These are phyloP conservation scores for Iris pallida DNA, from an alignment of 116 monocot genomes.

Conservation along the genomic window DNA sequence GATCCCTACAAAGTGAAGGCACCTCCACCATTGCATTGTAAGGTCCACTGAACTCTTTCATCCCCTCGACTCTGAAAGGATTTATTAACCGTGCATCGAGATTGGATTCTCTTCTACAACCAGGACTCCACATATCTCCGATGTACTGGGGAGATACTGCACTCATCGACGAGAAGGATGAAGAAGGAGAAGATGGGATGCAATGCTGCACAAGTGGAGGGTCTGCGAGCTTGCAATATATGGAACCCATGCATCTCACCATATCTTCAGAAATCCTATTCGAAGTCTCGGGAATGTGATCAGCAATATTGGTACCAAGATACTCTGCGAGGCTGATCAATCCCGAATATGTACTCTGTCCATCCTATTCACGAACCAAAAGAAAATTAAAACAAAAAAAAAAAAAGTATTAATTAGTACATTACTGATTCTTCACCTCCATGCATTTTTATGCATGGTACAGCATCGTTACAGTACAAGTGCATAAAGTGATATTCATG, in stretches of 20 bases:
- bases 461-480: background rate
- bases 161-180: constrained; percentile 84
- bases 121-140: constrained; percentile 75
- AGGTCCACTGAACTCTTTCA: constrained; percentile 84
- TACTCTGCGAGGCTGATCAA: constrained; percentile 83
- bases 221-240: constrained; percentile 69
- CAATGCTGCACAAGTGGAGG: constrained; percentile 46
- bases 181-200: constrained; percentile 50
- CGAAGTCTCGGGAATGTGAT: constrained; percentile 75
- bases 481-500: too few relatives aligned
- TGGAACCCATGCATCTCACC: constrained; percentile 66
- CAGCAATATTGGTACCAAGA: constrained; percentile 65
- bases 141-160: constrained; percentile 67
- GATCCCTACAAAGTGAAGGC: constrained; percentile 47
- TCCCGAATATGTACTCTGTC: constrained; percentile 31
- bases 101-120: constrained; percentile 46
- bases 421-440: background rate
- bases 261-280: constrained; percentile 76
- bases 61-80: constrained; percentile 76
- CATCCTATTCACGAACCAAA: constrained; percentile 38
- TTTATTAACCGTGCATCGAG: constrained; percentile 67
- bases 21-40: constrained; percentile 90
- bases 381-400: background rate
- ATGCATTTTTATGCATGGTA: too few relatives aligned
- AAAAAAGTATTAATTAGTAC: background rate